phyloP scores from a whole-genome alignment of 2,329 filamentous ascomycete species.

The Aaosphaeria pasadenensis region DNA sequence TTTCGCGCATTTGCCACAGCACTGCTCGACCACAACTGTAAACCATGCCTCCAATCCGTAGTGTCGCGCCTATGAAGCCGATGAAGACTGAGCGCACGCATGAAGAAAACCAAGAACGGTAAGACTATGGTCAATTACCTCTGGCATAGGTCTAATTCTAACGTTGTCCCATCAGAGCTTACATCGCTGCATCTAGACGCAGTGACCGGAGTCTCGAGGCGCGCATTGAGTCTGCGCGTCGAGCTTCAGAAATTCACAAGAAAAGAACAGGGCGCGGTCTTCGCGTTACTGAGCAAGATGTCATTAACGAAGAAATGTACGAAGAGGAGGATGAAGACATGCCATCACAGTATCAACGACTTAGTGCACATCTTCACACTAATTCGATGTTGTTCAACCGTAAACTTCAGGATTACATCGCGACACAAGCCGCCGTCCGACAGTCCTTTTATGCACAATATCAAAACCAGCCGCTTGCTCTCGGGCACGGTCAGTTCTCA shows the following conservation, averaged over 20 bases:
- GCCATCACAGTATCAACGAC: constrained; percentile 62
- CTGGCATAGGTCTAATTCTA: constrained; percentile 7
- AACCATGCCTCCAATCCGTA: constrained; percentile 38
- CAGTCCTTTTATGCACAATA: constrained; percentile 34
- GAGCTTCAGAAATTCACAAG: constrained; percentile 90
- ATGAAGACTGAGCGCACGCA: constrained; percentile 71
- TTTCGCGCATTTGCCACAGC: no score
- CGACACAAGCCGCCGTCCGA: constrained; percentile 57
- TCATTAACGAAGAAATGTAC: constrained; percentile 92
- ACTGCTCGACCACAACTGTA: no score
- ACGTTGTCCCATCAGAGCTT: constrained; percentile 58
- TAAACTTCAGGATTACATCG: constrained; percentile 58
- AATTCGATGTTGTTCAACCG: constrained; percentile 60
- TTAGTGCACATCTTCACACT: constrained; percentile 62
- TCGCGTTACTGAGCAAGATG: constrained; percentile 80
- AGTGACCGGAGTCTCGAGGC: constrained; percentile 86
- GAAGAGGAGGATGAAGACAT: constrained; percentile 88
- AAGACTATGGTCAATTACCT: constrained; percentile 13
- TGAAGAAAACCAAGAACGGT: constrained; percentile 76
- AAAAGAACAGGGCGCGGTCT: constrained; percentile 79
- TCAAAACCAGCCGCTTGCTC: neutral
- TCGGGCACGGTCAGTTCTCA: constrained; percentile 16
- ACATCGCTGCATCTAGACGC: constrained; percentile 85
- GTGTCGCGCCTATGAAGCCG: constrained; percentile 33
- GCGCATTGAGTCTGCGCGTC: constrained; percentile 78